Conservation (phyloP, 495 filamentous ascomycete genomes). For the Tirmania nivea region DNA sequence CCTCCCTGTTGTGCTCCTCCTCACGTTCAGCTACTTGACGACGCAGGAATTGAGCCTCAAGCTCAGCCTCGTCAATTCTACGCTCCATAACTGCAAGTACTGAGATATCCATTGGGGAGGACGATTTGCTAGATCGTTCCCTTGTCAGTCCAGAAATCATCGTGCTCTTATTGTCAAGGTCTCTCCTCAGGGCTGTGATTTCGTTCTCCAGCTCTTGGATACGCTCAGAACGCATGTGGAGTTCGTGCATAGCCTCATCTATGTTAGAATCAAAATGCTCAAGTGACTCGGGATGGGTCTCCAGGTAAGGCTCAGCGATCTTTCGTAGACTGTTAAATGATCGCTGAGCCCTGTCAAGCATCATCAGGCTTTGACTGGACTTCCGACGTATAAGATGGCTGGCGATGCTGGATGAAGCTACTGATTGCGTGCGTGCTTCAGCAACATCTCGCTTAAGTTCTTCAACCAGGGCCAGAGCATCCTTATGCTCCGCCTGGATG, state of each 20-base stretch:
- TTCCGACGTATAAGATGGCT: conserved; percentile 70
- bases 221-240: conserved; percentile 66
- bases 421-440: conserved; percentile 42
- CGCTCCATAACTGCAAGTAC: conserved; percentile 73
- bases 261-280: conserved; percentile 86
- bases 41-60: conserved; percentile 51
- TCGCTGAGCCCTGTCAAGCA: conserved; percentile 75
- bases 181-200: conserved; percentile 61
- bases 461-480: conserved; percentile 65
- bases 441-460: conserved; percentile 70
- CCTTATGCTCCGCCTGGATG: conserved; percentile 58
- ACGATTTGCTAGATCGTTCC: conserved; percentile 64
- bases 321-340: conserved; percentile 78
- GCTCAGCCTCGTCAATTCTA: conserved; percentile 68
- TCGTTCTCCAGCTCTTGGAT: conserved; percentile 77
- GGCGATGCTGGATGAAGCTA: conserved; percentile 39
- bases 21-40: conserved; percentile 50
- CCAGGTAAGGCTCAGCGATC: conserved; percentile 68
- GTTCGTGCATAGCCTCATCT: conserved; percentile 79
- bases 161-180: conserved; percentile 86
- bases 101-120: conserved; percentile 76
- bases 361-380: conserved; percentile 77
- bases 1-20: conserved; percentile 44
- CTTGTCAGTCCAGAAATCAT: conserved; percentile 87
- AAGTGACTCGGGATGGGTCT: conserved; percentile 56